Evolutionary conservation across 2,329 filamentous ascomycete species (phyloP), one percentile per base, ranked within the genome.

Genomic region (Exophiala dermatitidis): DNA sequence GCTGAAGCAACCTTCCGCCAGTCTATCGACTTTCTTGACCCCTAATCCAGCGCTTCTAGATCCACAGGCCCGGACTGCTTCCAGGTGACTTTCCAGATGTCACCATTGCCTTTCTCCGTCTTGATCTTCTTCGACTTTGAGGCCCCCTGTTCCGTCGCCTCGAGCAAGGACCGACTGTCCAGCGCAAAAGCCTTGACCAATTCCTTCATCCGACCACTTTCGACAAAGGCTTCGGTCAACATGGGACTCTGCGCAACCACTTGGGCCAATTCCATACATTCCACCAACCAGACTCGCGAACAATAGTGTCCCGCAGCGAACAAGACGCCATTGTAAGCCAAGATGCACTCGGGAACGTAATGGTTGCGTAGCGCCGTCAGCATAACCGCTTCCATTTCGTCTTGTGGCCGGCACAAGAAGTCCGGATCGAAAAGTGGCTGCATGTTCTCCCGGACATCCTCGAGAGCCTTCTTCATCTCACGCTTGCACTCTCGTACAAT

Each of bases 181-280:
- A 82, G 76, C 1, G 91, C 89, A 66, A 97, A 83, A 7, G 80
- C 80, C 65, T 86, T 82, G 8, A 90, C 79, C 38, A 93, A 74
- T 71, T 91, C 87, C 63, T 80, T 79, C 81, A 91, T 85, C 44
- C 85, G 80, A 32, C 78, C 77, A 2, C 81, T 78, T 50, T 78
- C 75, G 50, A 83, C 69, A 61, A 93, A 86, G 42, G 80, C 78
- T 28, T 74, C 70, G 1, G 84, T 81, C 38, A 91, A 70, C 60
- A 85, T 83, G 28, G 83, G 83, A 56, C 77, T 79, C 59, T 83
- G 81, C 52, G 85, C 82, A 1, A 91, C 88, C 47, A 95, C 79
- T 1, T 83, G 82, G 1, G 89, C 84, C 10, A 98, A 75, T 54
- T 95, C 88, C 86, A 98, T 91, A 63, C 85, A 87, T 65, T 91